Percentiles rank a stretch among this genome's conserved stretches.
These are phyloP conservation scores for Fusarium siculi DNA, from an alignment of 2,329 filamentous ascomycete species.

Conservation along the genomic window DNA sequence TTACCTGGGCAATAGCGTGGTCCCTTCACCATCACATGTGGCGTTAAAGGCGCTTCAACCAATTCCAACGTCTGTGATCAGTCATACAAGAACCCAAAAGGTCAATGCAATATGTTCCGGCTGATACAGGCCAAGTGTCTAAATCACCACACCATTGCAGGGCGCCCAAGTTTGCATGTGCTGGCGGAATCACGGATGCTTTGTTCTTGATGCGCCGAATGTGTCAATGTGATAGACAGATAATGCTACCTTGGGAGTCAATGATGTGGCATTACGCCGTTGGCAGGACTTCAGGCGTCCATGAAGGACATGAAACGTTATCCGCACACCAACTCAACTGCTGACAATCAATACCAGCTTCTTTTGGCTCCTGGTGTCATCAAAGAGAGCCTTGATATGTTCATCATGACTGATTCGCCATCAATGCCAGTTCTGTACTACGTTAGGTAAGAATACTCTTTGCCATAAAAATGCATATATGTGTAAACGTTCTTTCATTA, in stretches of 20 bases:
- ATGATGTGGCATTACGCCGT: slow-evolving; percentile 41
- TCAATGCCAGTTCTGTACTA: background rate
- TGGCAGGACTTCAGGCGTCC: slow-evolving; percentile 27
- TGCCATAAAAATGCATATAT: background rate
- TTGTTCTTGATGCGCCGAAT: background rate
- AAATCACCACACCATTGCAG: background rate
- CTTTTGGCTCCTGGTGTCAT: slow-evolving; percentile 3
- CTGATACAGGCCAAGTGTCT: slow-evolving; percentile 10
- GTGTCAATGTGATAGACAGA: slow-evolving; percentile 22
- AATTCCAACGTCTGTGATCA: slow-evolving; percentile 23
- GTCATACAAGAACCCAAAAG: background rate
- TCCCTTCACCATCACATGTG: slow-evolving; percentile 11
- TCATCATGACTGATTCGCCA: background rate
- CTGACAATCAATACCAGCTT: background rate
- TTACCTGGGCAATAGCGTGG: slow-evolving; percentile 15
- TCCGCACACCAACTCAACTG: background rate
- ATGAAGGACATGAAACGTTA: slow-evolving; percentile 12
- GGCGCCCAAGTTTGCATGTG: slow-evolving; percentile 7
- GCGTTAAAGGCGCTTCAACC: slow-evolving; percentile 30
- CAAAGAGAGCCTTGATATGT: background rate
- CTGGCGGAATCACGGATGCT: slow-evolving; percentile 15
- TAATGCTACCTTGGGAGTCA: slow-evolving; percentile 22
- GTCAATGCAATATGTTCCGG: background rate
- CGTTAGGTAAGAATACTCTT: background rate
- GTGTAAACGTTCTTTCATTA: background rate